Conservation (phyloP, 306 rosid species). For the apple (Malus domestica) region ASM211411v1 NC_041796.1:3530001-3530500, state of each 20-base stretch:
- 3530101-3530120: conserved; percentile 86
- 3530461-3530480: neutral
- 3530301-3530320: conserved; percentile 68
- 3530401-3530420: neutral
- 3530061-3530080: conserved; percentile 85
- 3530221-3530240: conserved; percentile 96
- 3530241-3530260: conserved; percentile 88
- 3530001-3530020: conserved; percentile 85
- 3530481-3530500: neutral
- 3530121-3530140: conserved; percentile 88
- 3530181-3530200: conserved; percentile 61
- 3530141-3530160: conserved; percentile 96
- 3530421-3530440: neutral
- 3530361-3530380: neutral
- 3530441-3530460: neutral
- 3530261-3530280: conserved; percentile 45
- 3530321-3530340: conserved; percentile 32
- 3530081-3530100: conserved; percentile 68
- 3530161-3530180: conserved; percentile 91
- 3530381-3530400: neutral
- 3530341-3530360: neutral
- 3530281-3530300: conserved; percentile 69
- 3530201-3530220: conserved; percentile 89
- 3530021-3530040: conserved; percentile 88
- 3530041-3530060: conserved; percentile 70